Percentiles rank a stretch among this genome's conserved stretches.
Evolutionary conservation across 2,329 filamentous ascomycete genomes (phyloP).

Genomic region (Curvularia sp.): DNA sequence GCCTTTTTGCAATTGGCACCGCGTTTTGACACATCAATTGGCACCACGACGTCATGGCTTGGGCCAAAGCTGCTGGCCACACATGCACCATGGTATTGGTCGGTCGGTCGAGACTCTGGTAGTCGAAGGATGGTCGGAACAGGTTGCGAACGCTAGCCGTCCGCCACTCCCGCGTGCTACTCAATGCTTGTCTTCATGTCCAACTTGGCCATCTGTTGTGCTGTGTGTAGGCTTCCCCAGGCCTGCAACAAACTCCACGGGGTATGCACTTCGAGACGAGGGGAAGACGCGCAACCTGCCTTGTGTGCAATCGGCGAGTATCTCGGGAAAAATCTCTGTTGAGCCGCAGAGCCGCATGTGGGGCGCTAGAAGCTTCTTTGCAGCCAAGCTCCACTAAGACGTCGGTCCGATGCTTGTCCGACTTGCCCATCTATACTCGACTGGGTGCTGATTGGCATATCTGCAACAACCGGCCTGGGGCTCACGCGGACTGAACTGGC

Average conservation of each 20-base stretch:
- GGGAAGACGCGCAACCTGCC: constrained; percentile 8
- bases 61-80: not conserved
- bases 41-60: constrained; percentile 11
- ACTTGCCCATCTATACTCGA: constrained; percentile 27
- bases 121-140: not conserved
- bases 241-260: constrained; percentile 1
- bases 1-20: constrained; percentile 10
- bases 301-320: constrained; percentile 9
- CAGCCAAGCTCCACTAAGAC: constrained; percentile 39
- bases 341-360: constrained; percentile 38
- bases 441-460: constrained; percentile 20
- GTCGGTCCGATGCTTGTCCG: constrained; percentile 31
- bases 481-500: constrained; percentile 12
- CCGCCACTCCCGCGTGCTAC: constrained; percentile 12
- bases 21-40: constrained; percentile 10
- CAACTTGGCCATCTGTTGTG: not conserved
- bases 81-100: constrained; percentile 4
- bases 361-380: constrained; percentile 43
- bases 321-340: constrained; percentile 26
- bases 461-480: constrained; percentile 27
- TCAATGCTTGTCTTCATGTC: constrained; percentile 8
- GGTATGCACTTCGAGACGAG: not conserved
- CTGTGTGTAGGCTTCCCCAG: not conserved
- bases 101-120: constrained; percentile 8
- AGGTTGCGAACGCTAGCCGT: constrained; percentile 9